A percentile compares a stretch with the other conserved stretches of the same genome.
Evolutionary conservation across 208 protist genomes (phyloP).

Genomic region (Sergeia podlipaevii): DNA sequence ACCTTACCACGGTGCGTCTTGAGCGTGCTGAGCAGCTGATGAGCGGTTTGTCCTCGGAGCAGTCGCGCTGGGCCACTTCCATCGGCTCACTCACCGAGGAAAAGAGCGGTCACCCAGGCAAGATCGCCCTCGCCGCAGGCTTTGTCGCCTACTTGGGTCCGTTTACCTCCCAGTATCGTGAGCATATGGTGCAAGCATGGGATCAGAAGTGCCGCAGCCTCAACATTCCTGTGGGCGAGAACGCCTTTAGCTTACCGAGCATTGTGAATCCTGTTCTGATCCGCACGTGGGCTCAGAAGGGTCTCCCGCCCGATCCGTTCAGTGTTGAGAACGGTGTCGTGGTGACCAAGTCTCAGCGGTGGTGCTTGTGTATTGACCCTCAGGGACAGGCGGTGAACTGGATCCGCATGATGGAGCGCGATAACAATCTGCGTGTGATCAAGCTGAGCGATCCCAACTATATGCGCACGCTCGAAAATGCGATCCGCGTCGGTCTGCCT

Average conservation of each 20-base stretch:
- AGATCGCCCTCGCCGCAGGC: constrained; percentile 83
- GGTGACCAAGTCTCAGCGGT: constrained; percentile 84
- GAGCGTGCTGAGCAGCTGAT: constrained; percentile 90
- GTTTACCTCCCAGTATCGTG: constrained; percentile 87
- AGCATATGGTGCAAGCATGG: constrained; percentile 71
- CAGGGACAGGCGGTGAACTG: constrained; percentile 95
- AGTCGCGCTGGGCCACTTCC: constrained; percentile 69
- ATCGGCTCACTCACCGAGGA: constrained; percentile 66
- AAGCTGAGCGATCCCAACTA: constrained; percentile 92
- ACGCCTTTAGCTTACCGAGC: constrained; percentile 74
- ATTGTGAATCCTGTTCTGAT: constrained; percentile 92
- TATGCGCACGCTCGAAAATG: constrained; percentile 92
- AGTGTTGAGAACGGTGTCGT: constrained; percentile 93
- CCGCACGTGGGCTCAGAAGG: constrained; percentile 92
- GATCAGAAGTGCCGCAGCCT: constrained; percentile 55
- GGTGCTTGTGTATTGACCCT: constrained; percentile 94
- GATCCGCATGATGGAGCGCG: constrained; percentile 93
- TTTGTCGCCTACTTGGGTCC: constrained; percentile 92
- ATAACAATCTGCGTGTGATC: constrained; percentile 90
- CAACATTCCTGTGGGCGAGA: constrained; percentile 58
- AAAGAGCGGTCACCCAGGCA: constrained; percentile 55
- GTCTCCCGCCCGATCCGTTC: constrained; percentile 93
- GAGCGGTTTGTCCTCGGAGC: constrained; percentile 83
- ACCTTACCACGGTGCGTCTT: constrained; percentile 85
- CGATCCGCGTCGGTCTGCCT: constrained; percentile 94